Evolutionary conservation across 331 rosid species (phyloP), one percentile per base, ranked within the genome.

Genomic region (Pyracantha coccinea): DNA sequence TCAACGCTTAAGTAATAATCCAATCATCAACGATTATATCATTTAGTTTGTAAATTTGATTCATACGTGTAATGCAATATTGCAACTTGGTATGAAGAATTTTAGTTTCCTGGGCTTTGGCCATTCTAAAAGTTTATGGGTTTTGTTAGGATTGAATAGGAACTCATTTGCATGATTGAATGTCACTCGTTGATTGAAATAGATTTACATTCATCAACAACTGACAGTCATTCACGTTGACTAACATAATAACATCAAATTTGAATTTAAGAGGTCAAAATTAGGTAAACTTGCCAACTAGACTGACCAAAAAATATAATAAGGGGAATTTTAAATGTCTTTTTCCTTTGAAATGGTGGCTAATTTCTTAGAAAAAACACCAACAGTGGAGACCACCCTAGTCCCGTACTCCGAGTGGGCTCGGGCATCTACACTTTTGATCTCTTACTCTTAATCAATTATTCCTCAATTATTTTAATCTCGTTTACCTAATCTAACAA

Each of bases 251-350:
- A 38, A 38, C 45, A 38, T 35, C 44, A 33, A 33, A 33, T 33
- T 33, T 33, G 31, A 8, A 23, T 28, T 3, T 31, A 21, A 29
- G 81, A 80, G 47, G 64, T 53, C 28, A 28, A 70, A 53, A 29
- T 53, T 82, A 50, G 75, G 66, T 73, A 70, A 70, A 54, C 52
- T 54, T 60, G 66, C 85, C 89, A 87, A 77, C 81, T 32, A 73
- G 85, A 81, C 67, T 80, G 84, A 86, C 63, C 74, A 58, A 45
- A 44, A 71, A 79, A 81, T 81, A 81, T 72, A 84, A 28, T 71
- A 31, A 20, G 5, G 61, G 29, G 66, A 72, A 72, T 69, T 65
- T 38, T 60, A 1, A 75, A 19, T 62, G 77, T 86, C 80, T 29
- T 74, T 84, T 77, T 84, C 89, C 25, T 67, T 33, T 81, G 79